Conservation (phyloP, 163 green algal species). For the Volvox carteri region DNA sequence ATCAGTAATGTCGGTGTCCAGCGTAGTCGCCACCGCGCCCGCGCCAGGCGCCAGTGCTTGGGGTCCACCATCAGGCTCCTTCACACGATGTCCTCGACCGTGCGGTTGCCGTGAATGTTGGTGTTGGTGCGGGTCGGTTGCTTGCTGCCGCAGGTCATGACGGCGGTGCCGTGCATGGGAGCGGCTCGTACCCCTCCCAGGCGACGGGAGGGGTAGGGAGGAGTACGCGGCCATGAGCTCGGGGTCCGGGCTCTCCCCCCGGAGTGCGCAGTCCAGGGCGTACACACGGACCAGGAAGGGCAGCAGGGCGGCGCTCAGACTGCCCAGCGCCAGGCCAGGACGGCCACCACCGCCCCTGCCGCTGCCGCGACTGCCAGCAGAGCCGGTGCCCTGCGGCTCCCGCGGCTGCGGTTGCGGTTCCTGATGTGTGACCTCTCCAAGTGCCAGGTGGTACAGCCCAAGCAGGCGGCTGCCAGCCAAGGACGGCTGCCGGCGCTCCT, state of each 20-base stretch:
- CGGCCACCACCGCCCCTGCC: background rate
- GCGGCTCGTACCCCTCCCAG: no score
- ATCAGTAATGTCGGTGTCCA: no score
- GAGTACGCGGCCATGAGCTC: conserved; percentile 45
- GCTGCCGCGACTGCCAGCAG: background rate
- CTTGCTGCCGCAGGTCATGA: no score
- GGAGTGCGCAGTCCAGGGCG: conserved; percentile 52
- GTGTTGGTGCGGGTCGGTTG: no score
- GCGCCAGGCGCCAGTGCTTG: no score
- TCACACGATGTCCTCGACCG: no score
- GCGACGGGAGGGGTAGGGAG: background rate
- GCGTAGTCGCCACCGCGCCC: no score
- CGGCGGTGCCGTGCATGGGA: no score
- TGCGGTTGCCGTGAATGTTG: no score
- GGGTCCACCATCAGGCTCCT: no score
- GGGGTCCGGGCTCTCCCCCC: background rate
- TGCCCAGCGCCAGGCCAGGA: background rate
- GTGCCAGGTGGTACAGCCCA: no score
- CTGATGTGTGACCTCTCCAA: background rate
- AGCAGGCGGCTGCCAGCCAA: background rate
- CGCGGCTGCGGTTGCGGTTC: background rate
- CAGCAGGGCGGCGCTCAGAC: conserved; percentile 42
- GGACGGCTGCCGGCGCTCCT: background rate
- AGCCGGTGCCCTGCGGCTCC: background rate
- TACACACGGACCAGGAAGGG: conserved; percentile 57